Evolutionary conservation across 768 basidiomycete species (phyloP).

Genomic region (Xerocomus potaroensis): DNA sequence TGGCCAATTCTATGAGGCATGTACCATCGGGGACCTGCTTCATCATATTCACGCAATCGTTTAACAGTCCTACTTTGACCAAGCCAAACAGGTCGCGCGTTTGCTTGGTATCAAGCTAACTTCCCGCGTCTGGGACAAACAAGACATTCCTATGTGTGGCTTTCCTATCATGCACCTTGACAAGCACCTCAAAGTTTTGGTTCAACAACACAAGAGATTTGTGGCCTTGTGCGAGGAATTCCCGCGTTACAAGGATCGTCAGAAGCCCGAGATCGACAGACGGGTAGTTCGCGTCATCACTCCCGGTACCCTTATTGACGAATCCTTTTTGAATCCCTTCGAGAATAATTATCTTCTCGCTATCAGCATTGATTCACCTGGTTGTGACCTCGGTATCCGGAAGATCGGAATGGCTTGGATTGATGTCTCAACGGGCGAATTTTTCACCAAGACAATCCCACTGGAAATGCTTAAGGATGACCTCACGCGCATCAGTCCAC

Average conservation of each 20-base stretch:
- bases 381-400: slow-evolving; percentile 1
- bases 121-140: slow-evolving; percentile 66
- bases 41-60: slow-evolving; percentile 6
- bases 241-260: slow-evolving; percentile 44
- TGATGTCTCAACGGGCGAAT: slow-evolving; percentile 92
- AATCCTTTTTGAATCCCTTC: slow-evolving; percentile 77
- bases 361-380: slow-evolving; percentile 34
- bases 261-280: slow-evolving; percentile 65
- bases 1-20: slow-evolving; percentile 93
- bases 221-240: slow-evolving; percentile 96
- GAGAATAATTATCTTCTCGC: slow-evolving; percentile 91
- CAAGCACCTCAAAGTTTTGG: slow-evolving; percentile 80
- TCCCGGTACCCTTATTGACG: slow-evolving; percentile 92
- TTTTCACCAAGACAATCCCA: slow-evolving; percentile 66
- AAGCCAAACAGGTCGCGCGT: slow-evolving; percentile 72
- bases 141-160: slow-evolving; percentile 78
- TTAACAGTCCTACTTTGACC: slow-evolving; percentile 86
- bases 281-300: slow-evolving; percentile 85
- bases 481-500: slow-evolving; percentile 73
- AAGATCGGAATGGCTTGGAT: slow-evolving; percentile 84
- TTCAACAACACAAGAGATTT: slow-evolving; percentile 77
- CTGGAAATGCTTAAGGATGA: slow-evolving; percentile 68
- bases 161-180: slow-evolving; percentile 85
- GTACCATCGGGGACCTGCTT: slow-evolving; percentile 6
- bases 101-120: slow-evolving; percentile 83